Conservation (phyloP, 495 filamentous ascomycete species). For the Hypoxylon intermedium region DNA sequence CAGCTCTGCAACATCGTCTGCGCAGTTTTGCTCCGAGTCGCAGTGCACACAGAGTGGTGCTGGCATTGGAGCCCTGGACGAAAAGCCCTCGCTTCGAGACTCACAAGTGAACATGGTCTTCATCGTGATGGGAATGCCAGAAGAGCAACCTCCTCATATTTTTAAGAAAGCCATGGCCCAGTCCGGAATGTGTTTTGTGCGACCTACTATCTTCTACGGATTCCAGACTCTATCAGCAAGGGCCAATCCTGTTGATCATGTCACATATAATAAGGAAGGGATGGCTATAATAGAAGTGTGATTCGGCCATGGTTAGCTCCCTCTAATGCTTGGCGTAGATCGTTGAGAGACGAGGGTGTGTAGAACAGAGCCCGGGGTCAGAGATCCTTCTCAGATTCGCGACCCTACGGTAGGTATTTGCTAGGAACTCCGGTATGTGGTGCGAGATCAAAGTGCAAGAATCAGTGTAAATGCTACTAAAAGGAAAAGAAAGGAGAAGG, state of each 20-base stretch:
- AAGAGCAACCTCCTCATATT: slow-evolving; percentile 1
- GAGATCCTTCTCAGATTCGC: slow-evolving; percentile 23
- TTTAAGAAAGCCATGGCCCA: slow-evolving; percentile 13
- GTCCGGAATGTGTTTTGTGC: slow-evolving; percentile 29
- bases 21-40: slow-evolving; percentile 24
- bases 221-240: slow-evolving; percentile 20
- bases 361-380: slow-evolving; percentile 24
- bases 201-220: slow-evolving; percentile 11
- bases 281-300: slow-evolving; percentile 23
- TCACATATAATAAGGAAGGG: slow-evolving; percentile 27
- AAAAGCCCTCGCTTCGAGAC: slow-evolving; percentile 20
- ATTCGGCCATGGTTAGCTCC: slow-evolving; percentile 30
- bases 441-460: slow-evolving; percentile 26
- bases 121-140: slow-evolving; percentile 3
- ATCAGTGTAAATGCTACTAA: not conserved
- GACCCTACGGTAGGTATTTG: slow-evolving; percentile 5
- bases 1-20: slow-evolving; percentile 26
- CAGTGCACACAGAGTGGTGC: slow-evolving; percentile 12
- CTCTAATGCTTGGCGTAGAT: slow-evolving; percentile 35
- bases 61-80: slow-evolving; percentile 14
- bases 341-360: slow-evolving; percentile 26
- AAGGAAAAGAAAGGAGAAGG: not conserved
- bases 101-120: slow-evolving; percentile 6
- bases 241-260: slow-evolving; percentile 18
- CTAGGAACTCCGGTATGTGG: slow-evolving; percentile 6